Evolutionary conservation across 495 filamentous ascomycete genomes (phyloP), one percentile per base, ranked within the genome.

Genomic region (Trichodelitschia bisporula): DNA sequence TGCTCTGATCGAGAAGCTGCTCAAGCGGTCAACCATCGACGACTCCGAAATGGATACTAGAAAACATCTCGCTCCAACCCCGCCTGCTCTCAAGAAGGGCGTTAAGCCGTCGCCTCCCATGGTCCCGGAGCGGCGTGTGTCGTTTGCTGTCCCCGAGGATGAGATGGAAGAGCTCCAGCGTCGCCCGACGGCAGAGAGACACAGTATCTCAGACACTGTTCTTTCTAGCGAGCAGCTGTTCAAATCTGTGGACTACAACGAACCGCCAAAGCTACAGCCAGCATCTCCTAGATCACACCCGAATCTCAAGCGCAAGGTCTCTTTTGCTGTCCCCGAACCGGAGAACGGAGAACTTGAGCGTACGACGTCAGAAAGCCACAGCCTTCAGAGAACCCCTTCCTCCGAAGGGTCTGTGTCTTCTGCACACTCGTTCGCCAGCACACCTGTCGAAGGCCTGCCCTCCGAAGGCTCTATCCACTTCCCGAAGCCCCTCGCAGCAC

Each of bases 21-120:
- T 95, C 1, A 69, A 65, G 33, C 64, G 77, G 44, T 72, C 84
- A 13, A 80, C 69, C 32, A 62, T 92, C 19, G 74, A 86, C 25
- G 70, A 83, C 4, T 54, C 54, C 8, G 27, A 29, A 29, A n/a
- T n/a, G n/a, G n/a, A n/a, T n/a, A n/a, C n/a, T n/a, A n/a, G n/a
- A n/a, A n/a, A n/a, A n/a, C n/a, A n/a, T n/a, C n/a, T n/a, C n/a
- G n/a, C n/a, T n/a, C n/a, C n/a, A n/a, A n/a, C n/a, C n/a, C 27
- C 27, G 8, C 27, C 27, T 8, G 21, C 21, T 24, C 8, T 8
- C 21, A 12, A 8, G 21, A 8, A 24, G 21, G 21, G 12, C 8
- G 12, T 8, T 8, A 24, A 24, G 21, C 21, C 21, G 8, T 24
- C 21, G 8, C 8, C 8, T 8, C 21, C 21, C 21, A 8, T 12